These are phyloP conservation scores for Scedosporium minutisporum DNA, from an alignment of 2,329 filamentous ascomycete genomes.

Conservation along the genomic window DNA sequence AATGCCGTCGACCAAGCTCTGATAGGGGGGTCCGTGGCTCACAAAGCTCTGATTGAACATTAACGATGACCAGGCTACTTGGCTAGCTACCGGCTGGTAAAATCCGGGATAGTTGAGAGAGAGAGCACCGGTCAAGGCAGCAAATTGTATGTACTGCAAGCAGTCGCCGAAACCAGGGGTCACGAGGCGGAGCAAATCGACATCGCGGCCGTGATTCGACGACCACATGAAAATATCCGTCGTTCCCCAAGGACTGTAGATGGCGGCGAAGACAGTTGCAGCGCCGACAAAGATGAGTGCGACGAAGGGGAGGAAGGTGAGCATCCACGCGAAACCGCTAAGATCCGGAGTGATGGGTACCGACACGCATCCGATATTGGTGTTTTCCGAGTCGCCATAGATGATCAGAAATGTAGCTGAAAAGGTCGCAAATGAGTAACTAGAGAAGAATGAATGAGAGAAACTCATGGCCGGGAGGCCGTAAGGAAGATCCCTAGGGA, in stretches of 20 bases:
- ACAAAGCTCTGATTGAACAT: slow-evolving; percentile 93
- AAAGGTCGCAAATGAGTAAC: slow-evolving; percentile 79
- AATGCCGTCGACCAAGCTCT: slow-evolving; percentile 71
- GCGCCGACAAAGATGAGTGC: slow-evolving; percentile 72
- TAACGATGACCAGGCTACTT: slow-evolving; percentile 77
- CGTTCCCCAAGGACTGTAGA: slow-evolving; percentile 90
- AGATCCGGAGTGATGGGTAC: slow-evolving; percentile 78
- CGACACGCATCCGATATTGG: slow-evolving; percentile 68
- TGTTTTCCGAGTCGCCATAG: slow-evolving; percentile 57
- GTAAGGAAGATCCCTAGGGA: slow-evolving; percentile 25
- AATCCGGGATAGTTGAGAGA: slow-evolving; percentile 86
- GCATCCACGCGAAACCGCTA: slow-evolving; percentile 56
- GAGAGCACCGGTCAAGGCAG: slow-evolving; percentile 77
- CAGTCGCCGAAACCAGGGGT: slow-evolving; percentile 96
- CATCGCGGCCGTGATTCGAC: slow-evolving; percentile 94
- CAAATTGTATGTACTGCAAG: slow-evolving; percentile 91
- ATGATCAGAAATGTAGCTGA: slow-evolving; percentile 63
- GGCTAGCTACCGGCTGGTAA: slow-evolving; percentile 84
- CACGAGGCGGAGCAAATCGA: slow-evolving; percentile 80
- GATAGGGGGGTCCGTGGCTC: slow-evolving; percentile 53
- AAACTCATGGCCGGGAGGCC: slow-evolving; percentile 64
- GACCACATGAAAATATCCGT: slow-evolving; percentile 88
- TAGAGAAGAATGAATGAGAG: slow-evolving; percentile 64
- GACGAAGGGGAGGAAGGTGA: slow-evolving; percentile 68
- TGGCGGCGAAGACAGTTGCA: slow-evolving; percentile 74